Conservation (phyloP, 1,139 yeast species). For the Hansenula sp. region DNA sequence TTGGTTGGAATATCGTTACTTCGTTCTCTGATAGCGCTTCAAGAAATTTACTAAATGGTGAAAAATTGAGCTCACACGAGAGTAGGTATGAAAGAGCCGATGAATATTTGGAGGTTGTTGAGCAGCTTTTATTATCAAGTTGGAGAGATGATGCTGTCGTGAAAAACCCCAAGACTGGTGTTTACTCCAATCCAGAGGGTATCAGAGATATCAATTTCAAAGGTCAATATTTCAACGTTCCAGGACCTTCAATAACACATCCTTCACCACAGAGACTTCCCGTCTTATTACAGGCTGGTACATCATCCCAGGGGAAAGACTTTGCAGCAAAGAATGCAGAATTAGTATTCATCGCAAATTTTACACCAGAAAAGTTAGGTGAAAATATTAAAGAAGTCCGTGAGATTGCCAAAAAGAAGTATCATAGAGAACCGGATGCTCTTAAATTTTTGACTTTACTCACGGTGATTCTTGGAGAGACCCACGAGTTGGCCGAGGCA, state of each 20-base stretch:
- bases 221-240: conserved; percentile 34
- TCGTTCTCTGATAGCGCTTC: conserved; percentile 38
- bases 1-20: conserved; percentile 41
- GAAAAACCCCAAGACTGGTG: conserved; percentile 25
- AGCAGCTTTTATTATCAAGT: conserved; percentile 33
- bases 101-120: conserved; percentile 35
- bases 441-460: conserved; percentile 24
- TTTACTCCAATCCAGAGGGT: conserved; percentile 32
- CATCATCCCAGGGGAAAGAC: conserved; percentile 37
- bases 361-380: conserved; percentile 20
- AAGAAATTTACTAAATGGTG: conserved; percentile 30
- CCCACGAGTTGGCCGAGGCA: conserved; percentile 26
- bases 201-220: conserved; percentile 32
- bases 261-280: conserved; percentile 41
- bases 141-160: conserved; percentile 40
- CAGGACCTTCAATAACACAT: conserved; percentile 34
- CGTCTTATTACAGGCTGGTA: conserved; percentile 40
- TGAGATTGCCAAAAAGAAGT: conserved; percentile 18
- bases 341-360: conserved; percentile 30
- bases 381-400: conserved; percentile 20
- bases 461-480: conserved; percentile 25
- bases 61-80: conserved; percentile 36
- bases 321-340: conserved; percentile 42
- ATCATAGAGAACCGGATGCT: conserved; percentile 23
- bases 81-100: conserved; percentile 36